Base-by-base conservation (phyloP, 1,284 basidiomycete species). In the Agaricales sp. region DNA sequence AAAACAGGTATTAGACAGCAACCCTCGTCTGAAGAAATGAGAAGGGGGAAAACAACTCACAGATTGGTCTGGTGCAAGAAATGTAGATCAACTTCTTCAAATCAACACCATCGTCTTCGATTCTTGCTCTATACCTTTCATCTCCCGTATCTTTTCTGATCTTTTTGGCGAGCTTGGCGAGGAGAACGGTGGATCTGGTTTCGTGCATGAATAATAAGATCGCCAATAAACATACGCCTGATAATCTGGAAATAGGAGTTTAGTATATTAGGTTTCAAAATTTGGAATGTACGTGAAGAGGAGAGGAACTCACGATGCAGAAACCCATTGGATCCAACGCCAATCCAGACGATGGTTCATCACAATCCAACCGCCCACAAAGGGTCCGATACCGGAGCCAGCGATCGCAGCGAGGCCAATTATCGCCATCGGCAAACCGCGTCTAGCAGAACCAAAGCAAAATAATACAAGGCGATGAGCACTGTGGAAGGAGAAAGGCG, bases 261-360 rank as follows among this genome's bases (percentile, higher is more conserved):
- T 14, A 39, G 50, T 12, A 49, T 55, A 16, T 37, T 13, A 2
- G 39, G 25, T 12, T n/a, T n/a, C n/a, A 43, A 20, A 18, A 46
- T 35, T 30, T 21, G 48, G 6, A 3, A 47, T 25, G 38, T 38
- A 25, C 23, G 44, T 41, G 18, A 54, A 26, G 47, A 39, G 47
- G 38, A 12, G 41, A 38, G 45, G 16, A 24, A 22, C 39, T 41
- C 23, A 41, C 16, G 3, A 38, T 78, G 80, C 69, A 54, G 83
- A 77, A 23, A 89, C 74, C 85, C 86, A 89, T 62, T 88, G 79
- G 12, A 90, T 87, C 87, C 87, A 90, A 30, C 83, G 70, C 87
- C 88, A 91, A 49, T 70, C 68, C 25, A 90, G 59, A 4, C 65
- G 65, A 0, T 66, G 61, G 51, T 82, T 76, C 57, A 78, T 73